phyloP scores from a whole-genome alignment of 176 grass and related monocot species.

The Hsuehochloa calcarea region DNA sequence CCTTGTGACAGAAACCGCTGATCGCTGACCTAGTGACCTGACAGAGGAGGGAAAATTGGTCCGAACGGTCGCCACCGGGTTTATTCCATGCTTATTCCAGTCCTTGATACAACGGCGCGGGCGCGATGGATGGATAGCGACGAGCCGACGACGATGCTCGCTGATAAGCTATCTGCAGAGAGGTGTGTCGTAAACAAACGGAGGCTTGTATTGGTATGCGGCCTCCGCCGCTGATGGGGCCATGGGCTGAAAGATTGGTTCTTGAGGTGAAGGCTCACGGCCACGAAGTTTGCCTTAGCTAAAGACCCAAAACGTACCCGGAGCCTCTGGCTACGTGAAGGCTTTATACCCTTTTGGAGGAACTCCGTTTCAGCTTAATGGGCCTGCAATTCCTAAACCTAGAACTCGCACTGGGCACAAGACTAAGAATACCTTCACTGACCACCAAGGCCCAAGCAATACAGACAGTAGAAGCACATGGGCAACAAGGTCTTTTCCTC shows the following conservation, averaged over 20 bases:
- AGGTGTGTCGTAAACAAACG: background rate
- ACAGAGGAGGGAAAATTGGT: background rate
- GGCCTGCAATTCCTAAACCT: no score
- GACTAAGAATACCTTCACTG: background rate
- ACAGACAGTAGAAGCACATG: background rate
- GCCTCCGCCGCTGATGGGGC: background rate
- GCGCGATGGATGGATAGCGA: background rate
- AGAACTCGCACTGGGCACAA: background rate
- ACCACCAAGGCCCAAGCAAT: background rate
- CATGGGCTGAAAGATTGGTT: background rate
- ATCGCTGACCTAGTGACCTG: background rate
- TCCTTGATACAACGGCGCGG: background rate
- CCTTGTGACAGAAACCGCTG: slow-evolving; percentile 20
- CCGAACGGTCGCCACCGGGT: background rate
- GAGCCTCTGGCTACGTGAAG: no score
- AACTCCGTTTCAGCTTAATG: no score
- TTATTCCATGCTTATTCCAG: background rate
- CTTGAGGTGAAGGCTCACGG: no score
- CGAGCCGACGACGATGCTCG: background rate
- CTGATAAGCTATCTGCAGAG: background rate
- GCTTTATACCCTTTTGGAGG: no score
- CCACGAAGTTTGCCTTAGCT: no score
- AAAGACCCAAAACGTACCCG: no score
- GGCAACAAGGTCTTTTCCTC: slow-evolving; percentile 25
- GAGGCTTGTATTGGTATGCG: background rate